Conservation (phyloP, 495 filamentous ascomycete genomes). For the Neurospora sp. region DNA sequence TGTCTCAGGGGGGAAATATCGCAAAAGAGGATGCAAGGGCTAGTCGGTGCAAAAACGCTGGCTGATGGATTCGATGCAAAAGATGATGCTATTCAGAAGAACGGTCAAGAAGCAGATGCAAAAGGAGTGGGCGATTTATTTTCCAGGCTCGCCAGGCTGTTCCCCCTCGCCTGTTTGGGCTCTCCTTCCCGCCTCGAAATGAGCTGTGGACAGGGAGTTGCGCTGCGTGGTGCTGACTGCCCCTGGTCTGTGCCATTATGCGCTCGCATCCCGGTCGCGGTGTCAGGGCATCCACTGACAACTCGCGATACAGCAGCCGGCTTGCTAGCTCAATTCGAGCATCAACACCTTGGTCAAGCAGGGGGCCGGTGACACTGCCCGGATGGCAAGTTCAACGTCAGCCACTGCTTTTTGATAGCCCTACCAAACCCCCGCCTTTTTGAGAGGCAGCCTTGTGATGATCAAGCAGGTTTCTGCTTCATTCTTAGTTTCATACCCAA, state of each 20-base stretch:
- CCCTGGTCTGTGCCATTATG: slow-evolving; percentile 14
- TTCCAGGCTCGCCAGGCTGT: not conserved
- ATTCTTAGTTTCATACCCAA: not conserved
- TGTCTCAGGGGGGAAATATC: slow-evolving; percentile 14
- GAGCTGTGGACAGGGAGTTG: slow-evolving; percentile 9
- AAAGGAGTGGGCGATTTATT: slow-evolving; percentile 4
- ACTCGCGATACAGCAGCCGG: slow-evolving; percentile 6
- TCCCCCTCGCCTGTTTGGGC: not conserved
- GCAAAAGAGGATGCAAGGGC: not conserved
- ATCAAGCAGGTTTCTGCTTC: not conserved
- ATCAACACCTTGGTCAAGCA: not conserved
- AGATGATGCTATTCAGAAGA: slow-evolving; percentile 12
- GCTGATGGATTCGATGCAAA: not conserved
- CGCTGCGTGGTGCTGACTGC: slow-evolving; percentile 9
- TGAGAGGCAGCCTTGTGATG: not conserved
- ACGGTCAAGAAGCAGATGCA: slow-evolving; percentile 5
- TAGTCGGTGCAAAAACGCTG: not conserved
- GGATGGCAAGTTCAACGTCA: not conserved
- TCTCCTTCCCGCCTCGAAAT: slow-evolving; percentile 10
- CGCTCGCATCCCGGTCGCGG: slow-evolving; percentile 1
- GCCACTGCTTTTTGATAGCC: not conserved
- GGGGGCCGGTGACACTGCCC: not conserved
- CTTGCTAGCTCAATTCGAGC: not conserved
- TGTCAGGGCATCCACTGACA: slow-evolving; percentile 24
- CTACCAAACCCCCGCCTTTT: not conserved